Base-by-base conservation (phyloP, 169 alveolate genomes). In the Nephromyces sp. region DNA sequence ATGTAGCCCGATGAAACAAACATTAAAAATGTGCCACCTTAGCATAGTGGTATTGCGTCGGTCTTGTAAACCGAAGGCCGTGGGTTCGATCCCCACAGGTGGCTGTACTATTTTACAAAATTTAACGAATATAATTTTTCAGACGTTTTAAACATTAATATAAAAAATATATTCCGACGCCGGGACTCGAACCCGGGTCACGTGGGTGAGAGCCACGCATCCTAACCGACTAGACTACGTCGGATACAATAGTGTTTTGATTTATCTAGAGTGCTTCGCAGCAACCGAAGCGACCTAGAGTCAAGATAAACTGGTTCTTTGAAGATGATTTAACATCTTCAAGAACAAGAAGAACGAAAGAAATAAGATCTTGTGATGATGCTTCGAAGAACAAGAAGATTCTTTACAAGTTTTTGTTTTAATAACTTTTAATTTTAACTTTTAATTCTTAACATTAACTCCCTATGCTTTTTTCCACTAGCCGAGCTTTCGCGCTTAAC, bases 111-210 rank as follows among this genome's bases (percentile, higher is more conserved):
- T 15, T 43, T n/a, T n/a, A 43, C n/a, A n/a, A 43, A 15, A 43
- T 43, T 15, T 43, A n/a, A 15, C n/a, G 57, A n/a, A 43, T 15
- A 43, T 15, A 43, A 43, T 43, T 43, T 43, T n/a, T 43, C n/a
- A n/a, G 57, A 43, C 57, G 57, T 15, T n/a, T 43, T n/a, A 15
- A 43, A 43, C n/a, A 15, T 43, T 43, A 43, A 43, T 15, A n/a
- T n/a, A n/a, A 43, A 43, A 43, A 43, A 43, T 15, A 3, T 24
- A 67, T 88, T 92, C 96, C 97, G 93, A 89, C 92, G 91, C 98
- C 97, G 97, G 97, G 98, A 92, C 95, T 93, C 98, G 98, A 93
- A 93, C 98, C 97, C 97, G 97, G 97, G 98, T 91, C 97, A 94
- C 89, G 88, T 92, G 97, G 97, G 98, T 93, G 98, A 93, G 92